Evolutionary conservation across 495 filamentous ascomycete genomes (phyloP).

Genomic region (Penicillium crystallinum): DNA sequence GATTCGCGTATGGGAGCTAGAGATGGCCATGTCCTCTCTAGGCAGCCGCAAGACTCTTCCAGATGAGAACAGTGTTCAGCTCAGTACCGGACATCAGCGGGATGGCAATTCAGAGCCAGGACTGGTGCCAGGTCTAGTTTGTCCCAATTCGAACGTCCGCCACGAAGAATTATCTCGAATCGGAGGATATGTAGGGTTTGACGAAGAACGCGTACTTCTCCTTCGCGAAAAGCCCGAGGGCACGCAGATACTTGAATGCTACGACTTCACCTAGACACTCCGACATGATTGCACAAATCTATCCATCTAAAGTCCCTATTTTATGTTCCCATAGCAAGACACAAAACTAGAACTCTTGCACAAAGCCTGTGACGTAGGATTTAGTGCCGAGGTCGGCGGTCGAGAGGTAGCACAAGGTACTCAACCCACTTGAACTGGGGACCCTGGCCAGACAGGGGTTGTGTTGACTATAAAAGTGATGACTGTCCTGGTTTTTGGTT

Average conservation of each 20-base stretch:
- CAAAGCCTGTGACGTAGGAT: background rate
- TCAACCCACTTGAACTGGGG: slow-evolving; percentile 15
- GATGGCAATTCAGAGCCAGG: background rate
- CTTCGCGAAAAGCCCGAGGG: slow-evolving; percentile 65
- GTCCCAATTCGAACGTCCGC: background rate
- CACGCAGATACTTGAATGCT: slow-evolving; percentile 72
- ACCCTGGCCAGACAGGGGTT: slow-evolving; percentile 16
- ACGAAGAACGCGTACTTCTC: slow-evolving; percentile 88
- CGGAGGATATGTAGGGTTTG: slow-evolving; percentile 77
- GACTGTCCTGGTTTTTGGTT: background rate
- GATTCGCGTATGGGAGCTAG: slow-evolving; percentile 90
- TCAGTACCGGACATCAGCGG: slow-evolving; percentile 38
- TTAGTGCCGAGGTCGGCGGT: slow-evolving; percentile 2
- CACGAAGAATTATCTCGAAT: slow-evolving; percentile 15
- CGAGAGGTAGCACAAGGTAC: slow-evolving; percentile 27
- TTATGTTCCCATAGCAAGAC: too few species aligned
- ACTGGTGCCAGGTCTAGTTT: background rate
- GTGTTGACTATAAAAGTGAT: slow-evolving; percentile 6
- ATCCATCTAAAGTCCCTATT: background rate
- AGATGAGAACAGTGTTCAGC: slow-evolving; percentile 51
- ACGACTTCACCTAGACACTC: slow-evolving; percentile 77
- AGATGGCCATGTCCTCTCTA: slow-evolving; percentile 57
- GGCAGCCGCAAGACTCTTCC: slow-evolving; percentile 29
- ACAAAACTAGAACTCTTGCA: background rate
- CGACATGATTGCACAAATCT: background rate